These are phyloP conservation scores for Rubus parviflorus DNA, from an alignment of 306 rosid species.

Conservation along the genomic window DNA sequence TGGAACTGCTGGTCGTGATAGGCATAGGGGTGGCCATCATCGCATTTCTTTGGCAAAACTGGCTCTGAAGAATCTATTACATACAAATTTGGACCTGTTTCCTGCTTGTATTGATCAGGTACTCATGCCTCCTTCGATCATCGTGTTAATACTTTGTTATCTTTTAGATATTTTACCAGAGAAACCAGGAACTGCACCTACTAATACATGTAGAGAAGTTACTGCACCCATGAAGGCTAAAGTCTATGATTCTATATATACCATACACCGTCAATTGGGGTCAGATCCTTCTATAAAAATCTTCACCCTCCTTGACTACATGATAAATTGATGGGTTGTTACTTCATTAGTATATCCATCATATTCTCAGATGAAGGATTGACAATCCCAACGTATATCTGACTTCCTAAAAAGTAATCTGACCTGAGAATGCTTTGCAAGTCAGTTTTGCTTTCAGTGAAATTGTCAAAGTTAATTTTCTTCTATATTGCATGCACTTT, in stretches of 20 bases:
- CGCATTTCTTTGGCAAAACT: constrained; percentile 89
- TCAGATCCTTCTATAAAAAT: not conserved
- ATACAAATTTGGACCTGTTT: constrained; percentile 94
- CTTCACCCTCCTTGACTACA: constrained; percentile 1
- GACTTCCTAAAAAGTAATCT: not conserved
- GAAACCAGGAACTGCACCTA: not conserved
- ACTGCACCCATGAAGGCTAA: not conserved
- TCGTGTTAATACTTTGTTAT: not conserved
- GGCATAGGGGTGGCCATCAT: constrained; percentile 81
- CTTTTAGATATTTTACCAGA: not conserved
- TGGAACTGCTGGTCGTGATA: constrained; percentile 85
- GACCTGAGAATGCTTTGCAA: not conserved
- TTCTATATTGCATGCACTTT: not conserved
- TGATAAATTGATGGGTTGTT: not conserved
- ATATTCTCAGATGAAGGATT: not conserved
- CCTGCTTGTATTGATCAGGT: constrained; percentile 99
- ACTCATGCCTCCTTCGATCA: constrained; percentile 25
- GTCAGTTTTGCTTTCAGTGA: not conserved
- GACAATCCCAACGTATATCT: not conserved
- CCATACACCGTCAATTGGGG: not conserved
- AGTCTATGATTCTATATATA: not conserved
- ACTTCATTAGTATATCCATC: not conserved
- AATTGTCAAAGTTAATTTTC: not conserved
- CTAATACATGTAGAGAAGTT: not conserved
- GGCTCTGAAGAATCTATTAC: constrained; percentile 90